Evolutionary conservation across 305 asterid species (phyloP), one percentile per base, ranked within the genome.

Genomic region (Fraxinus platypoda): DNA sequence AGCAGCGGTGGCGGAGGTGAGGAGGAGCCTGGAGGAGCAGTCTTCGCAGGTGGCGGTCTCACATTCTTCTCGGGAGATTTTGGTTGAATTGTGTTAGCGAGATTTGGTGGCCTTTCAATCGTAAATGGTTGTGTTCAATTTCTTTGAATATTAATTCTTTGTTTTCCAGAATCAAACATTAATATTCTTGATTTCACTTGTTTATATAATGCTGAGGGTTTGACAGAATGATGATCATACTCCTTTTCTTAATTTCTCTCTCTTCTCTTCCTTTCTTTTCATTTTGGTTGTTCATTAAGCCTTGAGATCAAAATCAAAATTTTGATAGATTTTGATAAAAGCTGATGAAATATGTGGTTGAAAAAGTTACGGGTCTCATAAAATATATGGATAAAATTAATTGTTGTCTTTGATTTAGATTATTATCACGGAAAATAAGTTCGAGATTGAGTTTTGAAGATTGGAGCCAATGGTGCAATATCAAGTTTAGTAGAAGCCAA

Each of bases 1-100:
- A 28, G 74, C 74, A 66, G 73, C 73, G n/a, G 73, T 64, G 73
- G 73, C 73, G 8, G 74, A 66, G n/a, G 37, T 66, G 35, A 66
- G 34, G 74, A 66, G 19, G 33, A 66, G 74, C 35, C 74, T 66
- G 35, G 74, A 66, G 74, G 74, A 66, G 74, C 35, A 66, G 74
- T 26, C 33, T 7, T 57, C 68, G 3, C 68, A 19, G 68, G 28
- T 8, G 68, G 28, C 68, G 28, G 68, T 57, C 28, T 57, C 68
- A 28, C 37, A 28, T 25, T 66, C 74, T 9, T 28, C 74, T 31
- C 33, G 19, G 34, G 74, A 66, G 74, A 66, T 66, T 28, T 66
- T 66, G 35, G 74, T 66, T 66, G 35, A 26, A 25, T 66, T 66
- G 8, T 26, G 74, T 28, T 66, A 66, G 34, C 34, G 34, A 26